Percentiles rank a stretch among this genome's conserved stretches.
These are phyloP conservation scores for Pichia sp. DNA, from an alignment of 1,139 yeast genomes.

Conservation along the genomic window DNA sequence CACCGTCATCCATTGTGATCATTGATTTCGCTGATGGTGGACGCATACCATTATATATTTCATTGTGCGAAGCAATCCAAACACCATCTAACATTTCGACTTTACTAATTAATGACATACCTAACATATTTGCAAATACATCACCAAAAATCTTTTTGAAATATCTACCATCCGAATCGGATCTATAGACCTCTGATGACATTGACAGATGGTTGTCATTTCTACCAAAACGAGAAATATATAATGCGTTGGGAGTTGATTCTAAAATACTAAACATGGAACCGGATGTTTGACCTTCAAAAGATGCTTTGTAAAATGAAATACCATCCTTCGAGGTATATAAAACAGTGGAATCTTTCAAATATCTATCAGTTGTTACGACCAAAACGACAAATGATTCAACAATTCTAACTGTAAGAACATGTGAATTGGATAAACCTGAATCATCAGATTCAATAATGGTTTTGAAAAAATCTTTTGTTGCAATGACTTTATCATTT, in stretches of 20 bases:
- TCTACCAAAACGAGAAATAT: slow-evolving; percentile 42
- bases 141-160: slow-evolving; percentile 44
- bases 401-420: slow-evolving; percentile 44
- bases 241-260: slow-evolving; percentile 51
- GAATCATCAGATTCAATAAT: slow-evolving; percentile 26
- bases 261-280: slow-evolving; percentile 49
- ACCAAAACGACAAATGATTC: slow-evolving; percentile 49
- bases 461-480: slow-evolving; percentile 52
- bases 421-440: slow-evolving; percentile 28
- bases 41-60: slow-evolving; percentile 16
- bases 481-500: slow-evolving; percentile 37
- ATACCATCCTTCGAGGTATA: slow-evolving; percentile 55
- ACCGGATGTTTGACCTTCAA: slow-evolving; percentile 35
- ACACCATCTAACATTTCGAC: slow-evolving; percentile 64
- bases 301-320: slow-evolving; percentile 45
- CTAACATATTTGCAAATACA: slow-evolving; percentile 36
- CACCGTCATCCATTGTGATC: slow-evolving; percentile 55
- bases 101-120: slow-evolving; percentile 40
- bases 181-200: slow-evolving; percentile 42
- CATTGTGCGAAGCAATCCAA: slow-evolving; percentile 41
- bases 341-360: slow-evolving; percentile 38
- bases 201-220: slow-evolving; percentile 19
- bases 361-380: slow-evolving; percentile 43
- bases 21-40: slow-evolving; percentile 29
- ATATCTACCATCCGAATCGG: slow-evolving; percentile 59